Conservation (phyloP, 169 alveolate genomes). For the Plasmodium malariae region DNA sequence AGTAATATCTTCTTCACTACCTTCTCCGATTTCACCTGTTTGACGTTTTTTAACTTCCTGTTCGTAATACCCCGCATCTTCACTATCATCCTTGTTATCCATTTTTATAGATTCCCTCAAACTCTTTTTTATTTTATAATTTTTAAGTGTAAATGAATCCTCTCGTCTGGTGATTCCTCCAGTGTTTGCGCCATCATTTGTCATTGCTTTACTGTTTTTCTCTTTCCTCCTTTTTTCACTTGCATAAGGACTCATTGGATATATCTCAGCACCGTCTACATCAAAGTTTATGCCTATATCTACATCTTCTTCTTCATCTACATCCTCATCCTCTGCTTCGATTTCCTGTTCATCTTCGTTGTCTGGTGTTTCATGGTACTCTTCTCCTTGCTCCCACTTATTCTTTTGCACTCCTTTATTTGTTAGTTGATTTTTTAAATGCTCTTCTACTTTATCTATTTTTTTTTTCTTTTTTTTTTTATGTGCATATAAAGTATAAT, state of each 20-base stretch:
- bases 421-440: neutral
- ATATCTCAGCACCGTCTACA: neutral
- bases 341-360: neutral
- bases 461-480: constrained; percentile 19
- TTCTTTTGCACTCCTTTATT: neutral
- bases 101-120: neutral
- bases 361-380: neutral
- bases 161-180: neutral
- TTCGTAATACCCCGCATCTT: too few species aligned
- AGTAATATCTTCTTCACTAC: constrained; percentile 10
- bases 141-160: constrained; percentile 4
- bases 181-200: neutral
- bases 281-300: too few species aligned
- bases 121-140: constrained; percentile 16
- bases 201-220: neutral
- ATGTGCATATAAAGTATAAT: constrained; percentile 7
- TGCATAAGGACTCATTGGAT: neutral
- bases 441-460: neutral
- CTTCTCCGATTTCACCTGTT: neutral
- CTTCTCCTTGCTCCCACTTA: neutral
- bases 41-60: neutral
- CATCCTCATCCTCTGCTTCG: neutral
- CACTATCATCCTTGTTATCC: neutral
- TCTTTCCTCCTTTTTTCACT: neutral
- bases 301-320: neutral